Evolutionary conservation across 768 basidiomycete genomes (phyloP).

Genomic region (Leccinum longicurvipes): DNA sequence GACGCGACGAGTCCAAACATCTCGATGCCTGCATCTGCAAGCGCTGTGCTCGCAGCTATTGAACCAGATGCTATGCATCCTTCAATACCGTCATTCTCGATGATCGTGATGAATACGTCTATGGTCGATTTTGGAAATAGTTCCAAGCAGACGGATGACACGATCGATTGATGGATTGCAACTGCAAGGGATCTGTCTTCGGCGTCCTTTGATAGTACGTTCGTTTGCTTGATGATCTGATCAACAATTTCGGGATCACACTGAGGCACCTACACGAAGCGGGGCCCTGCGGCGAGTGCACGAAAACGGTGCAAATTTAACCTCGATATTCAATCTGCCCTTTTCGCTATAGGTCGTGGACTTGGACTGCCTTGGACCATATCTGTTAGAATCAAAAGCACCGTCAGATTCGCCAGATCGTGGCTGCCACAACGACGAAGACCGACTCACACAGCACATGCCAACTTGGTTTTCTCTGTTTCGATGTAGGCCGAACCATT

Average conservation of each 20-base stretch:
- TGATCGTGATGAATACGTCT: conserved; percentile 85
- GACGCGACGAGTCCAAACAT: conserved; percentile 86
- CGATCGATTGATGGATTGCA: conserved; percentile 81
- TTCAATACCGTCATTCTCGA: conserved; percentile 92
- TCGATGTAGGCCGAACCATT: conserved; percentile 98
- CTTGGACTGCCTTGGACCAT: conserved; percentile 84
- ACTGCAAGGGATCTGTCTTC: conserved; percentile 86
- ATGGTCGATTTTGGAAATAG: conserved; percentile 91
- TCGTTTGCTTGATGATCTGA: conserved; percentile 8
- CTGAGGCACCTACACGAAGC: conserved; percentile 61
- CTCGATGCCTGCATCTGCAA: conserved; percentile 92
- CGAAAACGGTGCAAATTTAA: conserved; percentile 96
- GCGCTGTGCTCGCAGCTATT: conserved; percentile 84
- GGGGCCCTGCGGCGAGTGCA: conserved; percentile 75
- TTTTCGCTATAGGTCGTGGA: conserved; percentile 79
- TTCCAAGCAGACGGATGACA: conserved; percentile 82
- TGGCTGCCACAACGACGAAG: neutral
- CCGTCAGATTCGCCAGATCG: neutral
- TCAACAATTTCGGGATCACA: neutral
- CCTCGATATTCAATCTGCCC: conserved; percentile 89
- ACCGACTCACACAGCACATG: conserved; percentile 82
- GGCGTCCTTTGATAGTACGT: conserved; percentile 64
- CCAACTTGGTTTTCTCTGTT: conserved; percentile 86
- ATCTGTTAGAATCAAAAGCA: conserved; percentile 42
- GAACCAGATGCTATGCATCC: conserved; percentile 83